Evolutionary conservation across 345 rosid genomes (phyloP), one percentile per base, ranked within the genome.

Genomic region (Brassica cretica): DNA sequence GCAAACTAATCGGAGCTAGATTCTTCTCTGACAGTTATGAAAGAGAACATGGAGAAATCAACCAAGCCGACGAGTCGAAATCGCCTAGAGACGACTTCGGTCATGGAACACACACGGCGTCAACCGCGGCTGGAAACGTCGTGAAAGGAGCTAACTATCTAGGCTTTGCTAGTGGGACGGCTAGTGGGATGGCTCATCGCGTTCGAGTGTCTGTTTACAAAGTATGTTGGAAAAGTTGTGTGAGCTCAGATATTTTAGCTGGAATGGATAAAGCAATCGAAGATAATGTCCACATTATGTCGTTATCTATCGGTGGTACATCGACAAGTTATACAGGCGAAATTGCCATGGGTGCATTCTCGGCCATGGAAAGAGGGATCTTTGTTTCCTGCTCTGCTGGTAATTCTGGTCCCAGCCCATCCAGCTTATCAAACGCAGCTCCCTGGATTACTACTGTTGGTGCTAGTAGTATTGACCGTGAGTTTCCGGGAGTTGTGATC

Each of bases 401-500:
- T 35, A 91, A 91, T 59, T 83, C 82, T 5, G 97, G 97, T 58
- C 97, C 96, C 0, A 25, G 64, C 5, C 5, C 82, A 1, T 84
- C 0, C 33, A 86, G 86, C 27, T 77, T 92, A 74, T 86, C 98
- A 0, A 92, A 94, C 61, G 86, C 85, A 0, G 96, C 97, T 24
- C 98, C 97, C 0, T 92, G 98, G 98, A 89, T 92, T 16, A 86
- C 93, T 0, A 90, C 96, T 0, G 93, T 94, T 0, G 96, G 96
- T 2, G 96, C 97, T 2, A 94, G 97, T 30, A 89, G 97, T 3
- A 11, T 92, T 37, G 98, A 94, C 61, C 94, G 98, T 0, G 94
- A 92, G 74, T 94, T 94, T 59, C 97, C 95, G 7, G 93, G 97
- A 64, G 70, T 29, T 63, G 97, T 84, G 46, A 85, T 85, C 73